Evolutionary conservation across 2,329 filamentous ascomycete genomes (phyloP).

Genomic region (Aureobasidium sp.): DNA sequence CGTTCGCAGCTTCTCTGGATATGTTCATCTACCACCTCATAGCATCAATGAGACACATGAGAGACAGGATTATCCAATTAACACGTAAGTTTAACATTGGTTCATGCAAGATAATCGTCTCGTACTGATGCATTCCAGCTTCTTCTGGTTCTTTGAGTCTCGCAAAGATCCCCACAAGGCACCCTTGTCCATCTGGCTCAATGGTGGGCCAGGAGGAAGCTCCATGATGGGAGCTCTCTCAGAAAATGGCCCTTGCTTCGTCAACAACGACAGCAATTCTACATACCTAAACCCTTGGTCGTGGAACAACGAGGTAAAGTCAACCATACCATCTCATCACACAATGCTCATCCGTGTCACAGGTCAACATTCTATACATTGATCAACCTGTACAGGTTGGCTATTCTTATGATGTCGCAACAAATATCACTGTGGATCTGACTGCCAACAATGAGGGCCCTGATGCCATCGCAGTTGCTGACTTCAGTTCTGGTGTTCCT

Average conservation of each 20-base stretch:
- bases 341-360: background rate
- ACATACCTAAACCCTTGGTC: slow-evolving; percentile 50
- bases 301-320: slow-evolving; percentile 45
- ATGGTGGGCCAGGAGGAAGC: slow-evolving; percentile 50
- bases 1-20: slow-evolving; percentile 37
- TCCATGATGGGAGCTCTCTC: slow-evolving; percentile 44
- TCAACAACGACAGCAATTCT: slow-evolving; percentile 47
- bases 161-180: slow-evolving; percentile 47
- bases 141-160: slow-evolving; percentile 58
- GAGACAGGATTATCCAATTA: slow-evolving; percentile 23
- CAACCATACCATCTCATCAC: background rate
- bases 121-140: slow-evolving; percentile 30
- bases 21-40: slow-evolving; percentile 26
- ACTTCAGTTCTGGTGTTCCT: slow-evolving; percentile 32
- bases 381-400: slow-evolving; percentile 57
- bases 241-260: slow-evolving; percentile 49
- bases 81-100: slow-evolving; percentile 24
- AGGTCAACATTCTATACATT: slow-evolving; percentile 51
- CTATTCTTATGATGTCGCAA: slow-evolving; percentile 34
- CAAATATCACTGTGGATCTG: slow-evolving; percentile 26
- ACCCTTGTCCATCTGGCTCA: slow-evolving; percentile 51
- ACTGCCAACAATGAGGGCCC: slow-evolving; percentile 8
- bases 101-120: slow-evolving; percentile 23
- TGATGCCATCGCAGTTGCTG: slow-evolving; percentile 18
- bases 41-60: slow-evolving; percentile 22